Percentiles rank a stretch among this genome's conserved stretches.
Conservation (phyloP, 139 green algal species). For the Trebouxia sp. region DNA sequence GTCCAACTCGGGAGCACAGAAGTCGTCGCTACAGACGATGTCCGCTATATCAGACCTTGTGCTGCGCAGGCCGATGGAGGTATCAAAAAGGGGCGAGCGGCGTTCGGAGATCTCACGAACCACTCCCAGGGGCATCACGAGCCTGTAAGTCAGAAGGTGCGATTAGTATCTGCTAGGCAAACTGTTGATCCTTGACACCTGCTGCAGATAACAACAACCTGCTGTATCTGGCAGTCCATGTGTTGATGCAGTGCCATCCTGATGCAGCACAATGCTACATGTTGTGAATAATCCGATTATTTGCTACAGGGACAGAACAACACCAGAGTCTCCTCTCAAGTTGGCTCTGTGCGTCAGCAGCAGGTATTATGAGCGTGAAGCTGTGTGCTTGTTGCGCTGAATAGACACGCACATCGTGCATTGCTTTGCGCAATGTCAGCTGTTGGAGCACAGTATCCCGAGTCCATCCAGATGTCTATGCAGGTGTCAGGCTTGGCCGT, state of each 20-base stretch:
- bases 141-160: background rate
- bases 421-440: too few relatives aligned
- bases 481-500: background rate
- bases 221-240: too few relatives aligned
- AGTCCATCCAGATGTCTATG: background rate
- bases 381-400: too few relatives aligned
- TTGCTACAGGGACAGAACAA: background rate
- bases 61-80: conserved; percentile 6
- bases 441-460: background rate
- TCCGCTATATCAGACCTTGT: background rate
- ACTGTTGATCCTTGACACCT: too few relatives aligned
- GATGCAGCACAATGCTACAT: too few relatives aligned
- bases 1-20: too few relatives aligned
- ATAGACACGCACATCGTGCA: too few relatives aligned
- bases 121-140: background rate
- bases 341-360: background rate
- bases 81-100: conserved; percentile 30
- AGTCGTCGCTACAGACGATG: background rate
- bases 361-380: background rate
- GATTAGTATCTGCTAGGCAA: background rate
- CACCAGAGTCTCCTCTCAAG: background rate
- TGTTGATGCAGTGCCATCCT: too few relatives aligned
- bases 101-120: conserved; percentile 43
- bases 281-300: background rate
- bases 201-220: too few relatives aligned